Evolutionary conservation across 192 early-diverging fungal genomes (phyloP), one percentile per base, ranked within the genome.

Genomic region (Podila horticola): DNA sequence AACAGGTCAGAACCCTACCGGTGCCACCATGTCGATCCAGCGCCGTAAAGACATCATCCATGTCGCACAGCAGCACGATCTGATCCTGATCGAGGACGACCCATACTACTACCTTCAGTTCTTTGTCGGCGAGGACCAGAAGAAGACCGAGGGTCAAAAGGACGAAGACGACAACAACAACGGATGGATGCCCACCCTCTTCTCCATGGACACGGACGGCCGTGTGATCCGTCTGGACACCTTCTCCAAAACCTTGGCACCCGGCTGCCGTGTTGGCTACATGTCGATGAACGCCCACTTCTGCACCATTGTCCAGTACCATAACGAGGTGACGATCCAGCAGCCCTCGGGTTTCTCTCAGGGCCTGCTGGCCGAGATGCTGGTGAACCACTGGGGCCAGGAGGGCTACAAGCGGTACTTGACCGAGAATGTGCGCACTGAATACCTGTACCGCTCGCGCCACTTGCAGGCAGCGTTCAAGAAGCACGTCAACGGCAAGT

Each of bases 91-190:
- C 49, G 96, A 97, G 68, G 96, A 97, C 74, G 96, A 96, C 74
- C 96, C 96, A 41, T 97, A 97, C 84, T 96, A 95, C 76, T 95
- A 95, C 66, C 85, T 97, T 58, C 95, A 96, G 85, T 89, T 92
- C 67, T 58, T 64, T 36, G 58, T 58, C 4, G 67, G 66, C 17
- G 58, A 67, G 26, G 49, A 72, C 58, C 76, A 67, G 49, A 64
- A 24, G 86, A 84, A 61, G 13, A 50, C 24, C 61, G 60, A 30
- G 26, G 58, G 70, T 4, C 66, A 67, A 10, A 19, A 36, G 5
- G 30, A 10, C 61, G 68, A 60, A 52, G 62, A 22, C 84, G 82
- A 38, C 11, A 17, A 10, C 66, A 52, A 38, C 31, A 41, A 66
- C 29, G 68, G 74, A 6, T 89, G 89, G 63, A 71, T 90, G 26